phyloP scores from a whole-genome alignment of 2,329 filamentous ascomycete species.

The Colletotrichum falcatum region DNA sequence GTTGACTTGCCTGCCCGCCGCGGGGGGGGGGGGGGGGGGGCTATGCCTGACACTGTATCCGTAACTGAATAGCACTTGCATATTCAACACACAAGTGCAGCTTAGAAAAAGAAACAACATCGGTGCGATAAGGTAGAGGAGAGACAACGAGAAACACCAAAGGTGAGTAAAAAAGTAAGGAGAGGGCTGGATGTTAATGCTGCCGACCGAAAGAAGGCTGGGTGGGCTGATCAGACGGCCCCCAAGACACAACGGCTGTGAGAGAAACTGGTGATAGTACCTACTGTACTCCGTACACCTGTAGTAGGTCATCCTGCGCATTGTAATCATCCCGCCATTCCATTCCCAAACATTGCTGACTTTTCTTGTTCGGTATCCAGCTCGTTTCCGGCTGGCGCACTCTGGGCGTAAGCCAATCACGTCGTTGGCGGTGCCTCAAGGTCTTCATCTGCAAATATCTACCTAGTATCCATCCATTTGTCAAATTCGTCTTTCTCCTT shows the following conservation, averaged over 20 bases:
- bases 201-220: neutral
- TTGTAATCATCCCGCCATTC: neutral
- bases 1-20: neutral
- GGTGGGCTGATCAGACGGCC: slow-evolving; percentile 13
- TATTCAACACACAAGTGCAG: slow-evolving; percentile 7
- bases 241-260: slow-evolving; percentile 11
- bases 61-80: neutral
- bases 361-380: neutral
- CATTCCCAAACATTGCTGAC: neutral
- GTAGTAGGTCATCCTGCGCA: too few relatives aligned
- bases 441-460: neutral
- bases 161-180: neutral
- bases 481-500: neutral
- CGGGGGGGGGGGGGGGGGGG: too few relatives aligned
- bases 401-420: neutral
- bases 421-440: neutral
- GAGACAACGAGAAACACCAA: slow-evolving; percentile 3
- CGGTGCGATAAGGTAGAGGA: neutral
- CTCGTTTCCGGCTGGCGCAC: slow-evolving; percentile 2
- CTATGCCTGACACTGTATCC: slow-evolving; percentile 3
- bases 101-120: slow-evolving; percentile 13
- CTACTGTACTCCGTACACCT: too few relatives aligned
- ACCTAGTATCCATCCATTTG: neutral
- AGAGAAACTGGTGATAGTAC: neutral
- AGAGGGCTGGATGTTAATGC: neutral